These are phyloP conservation scores for Phyllosticta ampelicida DNA, from an alignment of 2,329 filamentous ascomycete species.

Conservation along the genomic window DNA sequence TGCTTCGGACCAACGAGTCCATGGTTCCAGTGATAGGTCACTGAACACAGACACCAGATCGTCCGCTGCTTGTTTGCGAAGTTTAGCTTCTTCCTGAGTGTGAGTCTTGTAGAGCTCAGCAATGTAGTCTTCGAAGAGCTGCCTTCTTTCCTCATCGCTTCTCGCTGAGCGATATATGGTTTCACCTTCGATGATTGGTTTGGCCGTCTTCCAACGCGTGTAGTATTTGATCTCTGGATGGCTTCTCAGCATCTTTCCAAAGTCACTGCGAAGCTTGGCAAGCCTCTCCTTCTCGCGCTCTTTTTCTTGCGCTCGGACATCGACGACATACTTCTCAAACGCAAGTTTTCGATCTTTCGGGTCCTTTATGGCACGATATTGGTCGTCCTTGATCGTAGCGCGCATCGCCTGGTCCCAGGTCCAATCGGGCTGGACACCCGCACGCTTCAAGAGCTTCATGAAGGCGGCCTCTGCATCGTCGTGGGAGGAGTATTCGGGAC, in stretches of 20 bases:
- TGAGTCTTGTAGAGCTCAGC: slow-evolving; percentile 71
- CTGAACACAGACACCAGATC: slow-evolving; percentile 69
- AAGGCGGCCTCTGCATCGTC: slow-evolving; percentile 93
- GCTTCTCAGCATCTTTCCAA: slow-evolving; percentile 88
- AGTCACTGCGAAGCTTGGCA: slow-evolving; percentile 84
- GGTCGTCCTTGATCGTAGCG: slow-evolving; percentile 75
- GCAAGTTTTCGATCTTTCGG: slow-evolving; percentile 81
- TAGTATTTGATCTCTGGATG: slow-evolving; percentile 97
- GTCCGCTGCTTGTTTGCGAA: slow-evolving; percentile 72
- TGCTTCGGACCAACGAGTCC: slow-evolving; percentile 89
- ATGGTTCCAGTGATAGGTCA: slow-evolving; percentile 75
- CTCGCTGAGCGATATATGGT: slow-evolving; percentile 89
- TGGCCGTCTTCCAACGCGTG: slow-evolving; percentile 92
- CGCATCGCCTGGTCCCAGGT: slow-evolving; percentile 85
- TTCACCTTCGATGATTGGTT: slow-evolving; percentile 87
- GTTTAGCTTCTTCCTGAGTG: slow-evolving; percentile 59
- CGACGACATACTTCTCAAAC: slow-evolving; percentile 90
- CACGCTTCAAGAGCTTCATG: slow-evolving; percentile 74
- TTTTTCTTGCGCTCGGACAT: slow-evolving; percentile 85
- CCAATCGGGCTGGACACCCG: slow-evolving; percentile 83
- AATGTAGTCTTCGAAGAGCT: slow-evolving; percentile 91
- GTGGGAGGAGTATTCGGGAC: slow-evolving; percentile 43
- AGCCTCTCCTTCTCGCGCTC: slow-evolving; percentile 88
- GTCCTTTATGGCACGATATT: slow-evolving; percentile 87
- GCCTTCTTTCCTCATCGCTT: slow-evolving; percentile 75